Evolutionary conservation across 2,329 filamentous ascomycete species (phyloP).

Genomic region (Diaporthe sp.): DNA sequence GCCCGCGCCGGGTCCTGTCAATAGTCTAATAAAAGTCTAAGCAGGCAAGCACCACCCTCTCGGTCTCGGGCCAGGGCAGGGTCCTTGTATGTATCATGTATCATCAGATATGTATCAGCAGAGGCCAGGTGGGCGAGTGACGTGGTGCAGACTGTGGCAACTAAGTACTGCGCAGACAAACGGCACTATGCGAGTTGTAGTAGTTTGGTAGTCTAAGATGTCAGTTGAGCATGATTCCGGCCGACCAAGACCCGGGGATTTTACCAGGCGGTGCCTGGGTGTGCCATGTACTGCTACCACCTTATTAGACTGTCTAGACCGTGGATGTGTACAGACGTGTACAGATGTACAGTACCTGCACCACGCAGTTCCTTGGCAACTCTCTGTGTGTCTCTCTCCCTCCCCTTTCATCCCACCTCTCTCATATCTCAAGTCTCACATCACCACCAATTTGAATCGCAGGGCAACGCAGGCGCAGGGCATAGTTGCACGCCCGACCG

Average conservation of each 20-base stretch:
- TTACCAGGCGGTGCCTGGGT: conserved; percentile 15
- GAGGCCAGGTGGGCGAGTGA: conserved; percentile 15
- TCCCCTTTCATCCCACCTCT: background rate
- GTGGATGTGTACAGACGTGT: background rate
- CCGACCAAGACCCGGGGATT: conserved; percentile 20
- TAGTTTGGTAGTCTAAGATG: background rate
- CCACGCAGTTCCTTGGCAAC: background rate
- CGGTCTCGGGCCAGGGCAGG: conserved; percentile 26
- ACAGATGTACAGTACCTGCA: conserved; percentile 22
- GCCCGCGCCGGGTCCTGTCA: background rate
- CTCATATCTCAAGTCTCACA: conserved; percentile 35
- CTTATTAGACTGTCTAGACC: conserved; percentile 1
- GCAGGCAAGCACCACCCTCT: conserved; percentile 13
- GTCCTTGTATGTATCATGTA: conserved; percentile 29
- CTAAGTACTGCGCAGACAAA: background rate
- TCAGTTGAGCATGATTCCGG: conserved; percentile 19
- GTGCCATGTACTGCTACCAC: conserved; percentile 9
- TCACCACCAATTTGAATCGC: conserved; percentile 19
- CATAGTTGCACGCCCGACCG: conserved; percentile 24
- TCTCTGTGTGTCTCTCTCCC: background rate
- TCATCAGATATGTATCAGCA: conserved; percentile 22
- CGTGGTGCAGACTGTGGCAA: conserved; percentile 15
- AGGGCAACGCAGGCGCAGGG: conserved; percentile 18
- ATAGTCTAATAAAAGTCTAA: background rate
- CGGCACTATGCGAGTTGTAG: background rate